These are phyloP conservation scores for Cucumis variabilis DNA, from an alignment of 331 rosid genomes.

Conservation along the genomic window DNA sequence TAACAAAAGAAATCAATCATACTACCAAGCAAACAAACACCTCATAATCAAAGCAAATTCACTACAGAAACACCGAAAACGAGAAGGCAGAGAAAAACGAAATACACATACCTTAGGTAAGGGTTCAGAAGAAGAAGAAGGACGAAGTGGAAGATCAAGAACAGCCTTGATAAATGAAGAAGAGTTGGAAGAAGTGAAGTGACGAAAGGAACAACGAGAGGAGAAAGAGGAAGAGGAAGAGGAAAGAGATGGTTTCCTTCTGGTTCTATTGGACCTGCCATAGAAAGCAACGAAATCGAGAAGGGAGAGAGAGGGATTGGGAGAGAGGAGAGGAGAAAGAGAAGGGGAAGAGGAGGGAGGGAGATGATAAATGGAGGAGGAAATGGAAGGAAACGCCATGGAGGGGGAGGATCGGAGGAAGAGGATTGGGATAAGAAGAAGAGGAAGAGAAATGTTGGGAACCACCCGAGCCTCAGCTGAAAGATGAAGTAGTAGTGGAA, in stretches of 20 bases:
- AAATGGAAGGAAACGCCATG: constrained; percentile 70
- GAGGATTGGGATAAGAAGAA: constrained; percentile 35
- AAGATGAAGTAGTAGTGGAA: neutral
- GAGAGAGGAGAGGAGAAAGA: constrained; percentile 35
- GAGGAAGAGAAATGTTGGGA: constrained; percentile 44
- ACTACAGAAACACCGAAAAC: no score
- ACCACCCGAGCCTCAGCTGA: constrained; percentile 48
- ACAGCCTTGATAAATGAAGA: constrained; percentile 59
- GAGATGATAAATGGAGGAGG: constrained; percentile 44
- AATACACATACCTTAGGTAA: constrained; percentile 51
- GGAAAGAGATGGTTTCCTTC: constrained; percentile 40
- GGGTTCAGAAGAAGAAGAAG: neutral
- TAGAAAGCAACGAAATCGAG: constrained; percentile 60
- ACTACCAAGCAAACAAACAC: neutral
- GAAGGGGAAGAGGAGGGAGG: constrained; percentile 22
- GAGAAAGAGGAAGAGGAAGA: constrained; percentile 7
- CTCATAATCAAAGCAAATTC: neutral
- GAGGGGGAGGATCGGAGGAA: constrained; percentile 33
- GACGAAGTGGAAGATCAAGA: constrained; percentile 49
- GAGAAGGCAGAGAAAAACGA: no score
- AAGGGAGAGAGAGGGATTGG: constrained; percentile 44
- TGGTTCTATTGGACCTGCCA: constrained; percentile 55
- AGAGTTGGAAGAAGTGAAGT: constrained; percentile 31
- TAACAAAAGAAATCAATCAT: neutral
- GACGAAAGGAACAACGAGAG: constrained; percentile 42